Evolutionary conservation across 2,329 filamentous ascomycete genomes (phyloP).

Genomic region (Daldinia sp.): DNA sequence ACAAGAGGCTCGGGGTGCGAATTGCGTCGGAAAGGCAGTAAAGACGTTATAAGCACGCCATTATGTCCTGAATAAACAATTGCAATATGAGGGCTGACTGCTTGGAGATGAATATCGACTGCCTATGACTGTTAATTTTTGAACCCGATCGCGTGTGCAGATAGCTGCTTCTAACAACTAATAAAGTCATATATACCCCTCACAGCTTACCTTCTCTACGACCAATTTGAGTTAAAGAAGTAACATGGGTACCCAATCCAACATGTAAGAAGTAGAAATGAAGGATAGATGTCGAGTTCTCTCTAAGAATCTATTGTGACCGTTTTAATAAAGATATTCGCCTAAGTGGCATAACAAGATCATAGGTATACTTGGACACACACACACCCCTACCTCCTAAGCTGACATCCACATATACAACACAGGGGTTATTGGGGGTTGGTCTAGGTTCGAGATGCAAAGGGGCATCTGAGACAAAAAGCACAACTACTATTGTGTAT

Average conservation of each 20-base stretch:
- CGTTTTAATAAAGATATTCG: too few species aligned
- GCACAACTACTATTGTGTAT: not conserved
- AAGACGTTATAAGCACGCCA: not conserved
- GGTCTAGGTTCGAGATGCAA: not conserved
- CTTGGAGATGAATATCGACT: not conserved
- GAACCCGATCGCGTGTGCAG: not conserved
- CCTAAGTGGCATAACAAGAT: too few species aligned
- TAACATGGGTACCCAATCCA: too few species aligned
- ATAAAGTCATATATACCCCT: not conserved
- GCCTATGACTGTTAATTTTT: not conserved
- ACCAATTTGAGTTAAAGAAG: not conserved
- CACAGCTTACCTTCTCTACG: not conserved
- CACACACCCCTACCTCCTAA: not conserved
- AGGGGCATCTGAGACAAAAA: conserved; percentile 4
- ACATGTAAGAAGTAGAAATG: too few species aligned
- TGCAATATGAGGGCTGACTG: not conserved
- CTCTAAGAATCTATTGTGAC: too few species aligned
- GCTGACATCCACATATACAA: not conserved
- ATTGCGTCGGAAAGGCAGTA: conserved; percentile 16
- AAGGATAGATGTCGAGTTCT: too few species aligned
- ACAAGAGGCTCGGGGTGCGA: conserved; percentile 24
- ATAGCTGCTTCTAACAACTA: not conserved
- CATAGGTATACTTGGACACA: too few species aligned
- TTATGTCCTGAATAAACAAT: conserved; percentile 2
- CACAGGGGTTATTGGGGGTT: not conserved